Percentiles rank a stretch among this genome's conserved stretches.
Evolutionary conservation across 768 basidiomycete species (phyloP).

Genomic region (Tremella mesenterica): DNA sequence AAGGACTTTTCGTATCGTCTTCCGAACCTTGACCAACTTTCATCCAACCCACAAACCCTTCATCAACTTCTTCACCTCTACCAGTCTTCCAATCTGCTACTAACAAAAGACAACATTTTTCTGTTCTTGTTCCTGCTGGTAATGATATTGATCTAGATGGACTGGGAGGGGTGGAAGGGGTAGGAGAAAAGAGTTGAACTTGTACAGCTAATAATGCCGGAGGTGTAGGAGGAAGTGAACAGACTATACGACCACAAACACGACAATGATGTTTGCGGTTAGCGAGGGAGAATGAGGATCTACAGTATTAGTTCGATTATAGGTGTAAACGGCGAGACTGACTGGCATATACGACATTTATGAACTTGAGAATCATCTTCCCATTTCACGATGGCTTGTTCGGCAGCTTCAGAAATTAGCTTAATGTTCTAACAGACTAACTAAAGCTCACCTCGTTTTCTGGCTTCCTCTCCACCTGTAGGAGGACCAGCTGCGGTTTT

Average conservation of each 20-base stretch:
- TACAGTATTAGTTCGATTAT: slow-evolving; percentile 38
- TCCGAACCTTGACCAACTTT: slow-evolving; percentile 17
- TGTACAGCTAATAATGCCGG: slow-evolving; percentile 31
- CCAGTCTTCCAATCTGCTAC: slow-evolving; percentile 72
- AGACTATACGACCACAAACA: slow-evolving; percentile 82
- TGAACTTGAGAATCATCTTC: slow-evolving; percentile 67
- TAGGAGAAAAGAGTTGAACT: slow-evolving; percentile 48
- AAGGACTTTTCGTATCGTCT: slow-evolving; percentile 10
- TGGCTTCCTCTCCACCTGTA: slow-evolving; percentile 51
- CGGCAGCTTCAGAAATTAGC: slow-evolving; percentile 53
- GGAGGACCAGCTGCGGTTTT: slow-evolving; percentile 49
- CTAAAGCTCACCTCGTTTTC: slow-evolving; percentile 57
- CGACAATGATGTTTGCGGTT: slow-evolving; percentile 96
- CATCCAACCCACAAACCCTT: slow-evolving; percentile 45
- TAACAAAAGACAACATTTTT: slow-evolving; percentile 38
- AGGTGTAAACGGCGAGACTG: slow-evolving; percentile 17
- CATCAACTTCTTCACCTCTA: slow-evolving; percentile 67
- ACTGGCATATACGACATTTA: slow-evolving; percentile 81
- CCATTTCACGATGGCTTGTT: slow-evolving; percentile 93
- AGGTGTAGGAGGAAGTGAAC: slow-evolving; percentile 70
- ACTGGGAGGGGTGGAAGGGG: slow-evolving; percentile 7
- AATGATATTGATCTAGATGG: slow-evolving; percentile 5
- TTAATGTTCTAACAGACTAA: background rate
- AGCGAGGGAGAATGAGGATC: slow-evolving; percentile 71
- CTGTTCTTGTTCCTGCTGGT: slow-evolving; percentile 35